These are phyloP conservation scores for Pleurotus eryngii DNA, from an alignment of 768 basidiomycete genomes.

Conservation along the genomic window DNA sequence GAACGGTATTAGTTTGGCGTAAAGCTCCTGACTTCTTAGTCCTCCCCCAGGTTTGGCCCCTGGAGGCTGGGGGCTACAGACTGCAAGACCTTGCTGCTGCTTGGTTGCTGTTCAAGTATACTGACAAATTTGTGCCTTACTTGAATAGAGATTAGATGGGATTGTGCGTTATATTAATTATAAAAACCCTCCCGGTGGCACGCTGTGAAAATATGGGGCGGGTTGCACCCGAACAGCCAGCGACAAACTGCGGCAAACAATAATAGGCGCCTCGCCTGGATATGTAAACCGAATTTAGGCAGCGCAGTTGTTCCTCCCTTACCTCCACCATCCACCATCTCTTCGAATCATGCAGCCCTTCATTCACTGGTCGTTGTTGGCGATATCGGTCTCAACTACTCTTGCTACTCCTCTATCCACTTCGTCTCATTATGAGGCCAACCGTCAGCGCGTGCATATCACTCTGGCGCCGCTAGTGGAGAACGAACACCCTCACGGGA, in stretches of 20 bases:
- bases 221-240: neutral
- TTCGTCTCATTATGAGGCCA: conserved; percentile 14
- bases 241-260: conserved; percentile 1
- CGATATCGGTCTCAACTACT: conserved; percentile 37
- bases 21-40: no score
- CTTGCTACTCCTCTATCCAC: conserved; percentile 37
- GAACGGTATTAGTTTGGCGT: no score
- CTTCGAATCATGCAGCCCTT: conserved; percentile 41
- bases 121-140: no score
- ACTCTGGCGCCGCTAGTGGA: conserved; percentile 59
- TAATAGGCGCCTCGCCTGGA: neutral
- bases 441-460: conserved; percentile 39
- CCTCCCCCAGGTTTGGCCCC: no score
- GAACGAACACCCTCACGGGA: conserved; percentile 61
- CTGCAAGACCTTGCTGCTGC: no score
- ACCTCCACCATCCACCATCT: conserved; percentile 17
- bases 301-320: conserved; percentile 1
- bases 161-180: no score
- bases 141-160: no score
- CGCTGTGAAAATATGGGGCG: no score
- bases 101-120: no score
- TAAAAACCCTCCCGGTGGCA: no score
- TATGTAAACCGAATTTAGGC: conserved; percentile 4
- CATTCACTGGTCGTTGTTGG: conserved; percentile 39
- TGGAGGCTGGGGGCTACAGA: no score